Percentiles rank a stretch among this genome's conserved stretches.
Evolutionary conservation across 208 protist species (phyloP).

Genomic region (Crithidia expoeki): DNA sequence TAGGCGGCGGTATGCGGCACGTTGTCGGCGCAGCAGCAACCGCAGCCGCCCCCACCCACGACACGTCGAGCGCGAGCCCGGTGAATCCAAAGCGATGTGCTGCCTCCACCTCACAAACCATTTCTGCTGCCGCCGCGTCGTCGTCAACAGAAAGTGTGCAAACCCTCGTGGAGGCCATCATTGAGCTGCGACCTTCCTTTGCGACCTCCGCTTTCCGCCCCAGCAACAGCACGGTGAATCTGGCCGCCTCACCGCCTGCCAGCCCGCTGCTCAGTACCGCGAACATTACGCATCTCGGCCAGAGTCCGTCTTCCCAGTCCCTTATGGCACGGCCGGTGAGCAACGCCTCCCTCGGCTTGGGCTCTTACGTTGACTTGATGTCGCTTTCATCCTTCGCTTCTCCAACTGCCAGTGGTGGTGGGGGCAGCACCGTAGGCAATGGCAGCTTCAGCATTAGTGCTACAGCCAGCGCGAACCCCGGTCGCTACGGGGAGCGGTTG

Average conservation of each 20-base stretch:
- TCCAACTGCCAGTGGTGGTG: background rate
- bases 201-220: background rate
- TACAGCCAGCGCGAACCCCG: background rate
- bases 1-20: background rate
- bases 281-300: conserved; percentile 5
- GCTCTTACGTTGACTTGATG: conserved; percentile 43
- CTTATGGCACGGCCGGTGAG: conserved; percentile 21
- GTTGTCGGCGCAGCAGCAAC: background rate
- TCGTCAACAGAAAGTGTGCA: conserved; percentile 22
- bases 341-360: conserved; percentile 11
- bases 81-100: conserved; percentile 9
- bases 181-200: conserved; percentile 49
- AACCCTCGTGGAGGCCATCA: conserved; percentile 47
- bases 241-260: conserved; percentile 9
- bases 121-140: background rate
- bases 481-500: conserved; percentile 10
- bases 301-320: background rate
- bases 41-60: background rate
- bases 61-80: background rate
- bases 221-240: conserved; percentile 6
- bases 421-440: conserved; percentile 4
- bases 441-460: conserved; percentile 8
- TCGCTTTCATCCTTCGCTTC: conserved; percentile 32
- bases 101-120: conserved; percentile 3
- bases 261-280: conserved; percentile 19